Base-by-base conservation (phyloP, 2,329 filamentous ascomycete genomes). In the Sporothrix brasiliensis region DNA sequence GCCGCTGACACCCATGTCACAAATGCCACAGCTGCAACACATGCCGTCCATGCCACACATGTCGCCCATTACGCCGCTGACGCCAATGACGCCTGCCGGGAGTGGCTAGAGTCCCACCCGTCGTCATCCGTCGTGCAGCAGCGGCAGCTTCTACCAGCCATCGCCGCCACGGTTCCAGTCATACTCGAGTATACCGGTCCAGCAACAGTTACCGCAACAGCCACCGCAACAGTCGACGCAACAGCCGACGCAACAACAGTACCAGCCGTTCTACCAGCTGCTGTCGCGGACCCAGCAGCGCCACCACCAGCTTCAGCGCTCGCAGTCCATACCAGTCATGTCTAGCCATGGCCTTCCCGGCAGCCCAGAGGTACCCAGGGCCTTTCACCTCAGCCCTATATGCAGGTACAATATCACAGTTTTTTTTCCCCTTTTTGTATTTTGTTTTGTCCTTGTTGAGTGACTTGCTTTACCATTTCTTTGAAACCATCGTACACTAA, bases 31-130 rank as follows among this genome's bases (percentile, higher is more conserved):
- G 41, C 11, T 44, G 41, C 41, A 44, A 10, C 34, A 34, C 21
- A 30, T 68, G 10, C 6, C 30, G 61, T 24, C 53, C 1, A 63
- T 49, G 39, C 16, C 24, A 78, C 53, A 24, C 52, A 69, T 69
- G 61, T 9, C 52, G 1, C 44, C 69, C 7, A 65, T 65, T 11
- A 54, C 63, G 1, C n/a, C 69, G 1, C 11, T 63, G 24, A 16
- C 41, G 34, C 30, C 56, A 7, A 19, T 61, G n/a, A 10, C 27
- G 10, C n/a, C 68, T 0, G 14, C 11, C 19, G 44, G 61, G 44
- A 50, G 44, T 14, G 24, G 27, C 7, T 16, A 61, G 10, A 67
- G 53, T 6, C 58, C 69, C 11, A 44, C 67, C 0, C 68, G 49
- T 4, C 71, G 68, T 3, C 71, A 72, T 21, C 66, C 68, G n/a